Evolutionary conservation across 768 basidiomycete genomes (phyloP), one percentile per base, ranked within the genome.

Genomic region (Exidia glandulosa): DNA sequence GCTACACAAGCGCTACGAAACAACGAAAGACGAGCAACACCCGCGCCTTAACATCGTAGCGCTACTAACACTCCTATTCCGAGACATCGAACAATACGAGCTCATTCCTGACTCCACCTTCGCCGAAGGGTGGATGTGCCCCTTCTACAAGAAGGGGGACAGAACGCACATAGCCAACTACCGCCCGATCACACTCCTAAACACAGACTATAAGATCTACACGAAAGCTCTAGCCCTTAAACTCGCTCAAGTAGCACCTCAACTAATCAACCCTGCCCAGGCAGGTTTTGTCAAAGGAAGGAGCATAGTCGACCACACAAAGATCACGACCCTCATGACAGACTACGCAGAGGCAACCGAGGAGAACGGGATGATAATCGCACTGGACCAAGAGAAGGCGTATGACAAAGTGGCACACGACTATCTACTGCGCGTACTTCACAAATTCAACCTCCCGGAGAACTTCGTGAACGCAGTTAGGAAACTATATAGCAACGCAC

Each of bases 91-190:
- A 57, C 0, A 4, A 1, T 1, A 72, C 37, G 73, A 75, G 0
- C 2, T 71, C 0, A 1, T 13, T 2, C 1, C 23, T 0, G 2
- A 12, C 0, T 2, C 50, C 27, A 1, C 23, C 0, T 79, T 75
- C 52, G 27, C 69, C 0, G 50, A 66, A 4, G 77, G 76, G 0
- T 68, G 66, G 65, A 66, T 72, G 60, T 68, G 74, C 68, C 75
- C 72, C 0, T 31, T 79, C 0, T 79, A 74, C 58, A 79, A 79
- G 33, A 78, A 79, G 37, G 70, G 64, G 4, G 57, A 64, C 54
- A 5, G 14, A n/a, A 3, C 23, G 1, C 29, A 60, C 0, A 61
- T 65, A 1, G 55, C 32, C 7, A 67, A 66, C 60, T 67, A 67
- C 56, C 27, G 66, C 2, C 66, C 66, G 3, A 66, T 67, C 61